These are phyloP conservation scores for Lentinus tigrinus DNA, from an alignment of 768 basidiomycete species.

Conservation along the genomic window DNA sequence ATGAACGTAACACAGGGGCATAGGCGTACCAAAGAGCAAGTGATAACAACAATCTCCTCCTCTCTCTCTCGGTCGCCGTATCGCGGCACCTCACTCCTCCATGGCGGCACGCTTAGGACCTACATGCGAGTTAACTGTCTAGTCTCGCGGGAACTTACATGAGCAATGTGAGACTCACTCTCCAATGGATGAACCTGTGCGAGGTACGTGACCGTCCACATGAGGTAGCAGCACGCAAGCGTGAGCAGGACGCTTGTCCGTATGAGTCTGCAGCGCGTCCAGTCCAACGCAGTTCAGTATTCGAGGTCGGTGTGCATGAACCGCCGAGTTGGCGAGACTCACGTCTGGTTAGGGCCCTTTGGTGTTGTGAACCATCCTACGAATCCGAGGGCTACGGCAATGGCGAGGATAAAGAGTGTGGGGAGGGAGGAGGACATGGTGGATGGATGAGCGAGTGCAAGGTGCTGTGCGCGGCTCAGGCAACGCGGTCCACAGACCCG, in stretches of 20 bases:
- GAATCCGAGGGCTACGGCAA: slow-evolving; percentile 64
- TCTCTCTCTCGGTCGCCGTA: not conserved
- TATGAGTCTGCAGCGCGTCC: slow-evolving; percentile 58
- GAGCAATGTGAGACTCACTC: slow-evolving; percentile 39
- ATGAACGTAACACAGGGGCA: no score
- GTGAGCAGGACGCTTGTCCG: slow-evolving; percentile 80
- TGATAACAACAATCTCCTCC: not conserved
- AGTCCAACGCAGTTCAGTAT: not conserved
- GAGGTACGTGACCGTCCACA: slow-evolving; percentile 98
- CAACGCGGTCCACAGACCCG: no score
- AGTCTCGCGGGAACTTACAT: no score
- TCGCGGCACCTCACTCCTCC: not conserved
- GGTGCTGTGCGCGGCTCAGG: not conserved
- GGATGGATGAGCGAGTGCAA: not conserved
- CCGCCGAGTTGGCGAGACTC: slow-evolving; percentile 27
- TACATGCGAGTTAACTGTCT: not conserved
- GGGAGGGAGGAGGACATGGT: slow-evolving; percentile 72
- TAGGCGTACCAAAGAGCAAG: slow-evolving; percentile 1
- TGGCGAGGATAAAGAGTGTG: slow-evolving; percentile 62
- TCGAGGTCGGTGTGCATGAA: not conserved
- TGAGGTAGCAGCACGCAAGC: slow-evolving; percentile 82
- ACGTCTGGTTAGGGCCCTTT: slow-evolving; percentile 92
- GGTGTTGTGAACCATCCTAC: slow-evolving; percentile 68
- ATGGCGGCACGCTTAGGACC: slow-evolving; percentile 11
- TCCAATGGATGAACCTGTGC: slow-evolving; percentile 92